These are phyloP conservation scores for Hemisphaericaspora xylanilytica DNA, from an alignment of 1,139 yeast genomes.

Conservation along the genomic window DNA sequence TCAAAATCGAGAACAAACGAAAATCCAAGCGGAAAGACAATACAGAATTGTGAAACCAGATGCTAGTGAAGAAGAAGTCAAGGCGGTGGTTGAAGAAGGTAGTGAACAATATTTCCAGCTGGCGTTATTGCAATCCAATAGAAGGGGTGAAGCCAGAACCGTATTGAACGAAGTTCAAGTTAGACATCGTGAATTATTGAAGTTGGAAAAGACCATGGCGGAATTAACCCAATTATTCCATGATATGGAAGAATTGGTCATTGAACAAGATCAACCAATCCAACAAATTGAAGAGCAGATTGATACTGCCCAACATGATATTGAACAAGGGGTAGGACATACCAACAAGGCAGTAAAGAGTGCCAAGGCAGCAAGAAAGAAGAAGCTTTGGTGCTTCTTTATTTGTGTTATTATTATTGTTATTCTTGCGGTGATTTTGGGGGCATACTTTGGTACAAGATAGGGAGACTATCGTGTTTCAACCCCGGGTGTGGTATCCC, in stretches of 20 bases:
- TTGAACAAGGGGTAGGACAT: conserved; percentile 94
- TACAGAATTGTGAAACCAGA: conserved; percentile 90
- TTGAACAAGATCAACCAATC: conserved; percentile 90
- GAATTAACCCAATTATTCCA: conserved; percentile 92
- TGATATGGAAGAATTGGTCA: conserved; percentile 95
- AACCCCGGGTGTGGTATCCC: not conserved
- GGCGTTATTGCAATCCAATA: conserved; percentile 85
- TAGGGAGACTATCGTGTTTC: not conserved
- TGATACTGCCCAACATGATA: conserved; percentile 79
- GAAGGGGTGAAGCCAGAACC: conserved; percentile 96
- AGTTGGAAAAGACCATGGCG: conserved; percentile 93
- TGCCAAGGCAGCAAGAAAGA: conserved; percentile 88
- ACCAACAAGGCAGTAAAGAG: conserved; percentile 84
- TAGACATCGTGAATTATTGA: conserved; percentile 92
- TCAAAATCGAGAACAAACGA: conserved; percentile 78
- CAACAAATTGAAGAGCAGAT: conserved; percentile 82
- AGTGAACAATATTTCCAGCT: conserved; percentile 93
- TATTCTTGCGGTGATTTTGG: conserved; percentile 68
- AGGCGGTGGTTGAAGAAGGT: conserved; percentile 79
- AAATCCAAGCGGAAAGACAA: conserved; percentile 89
- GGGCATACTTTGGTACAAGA: conserved; percentile 38
- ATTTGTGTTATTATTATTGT: conserved; percentile 60
- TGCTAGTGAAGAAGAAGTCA: conserved; percentile 81
- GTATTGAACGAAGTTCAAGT: conserved; percentile 95
- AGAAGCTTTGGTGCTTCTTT: conserved; percentile 84